Conservation (phyloP, 106 monocot genomes). For the Dendrobium catenatum region DNA sequence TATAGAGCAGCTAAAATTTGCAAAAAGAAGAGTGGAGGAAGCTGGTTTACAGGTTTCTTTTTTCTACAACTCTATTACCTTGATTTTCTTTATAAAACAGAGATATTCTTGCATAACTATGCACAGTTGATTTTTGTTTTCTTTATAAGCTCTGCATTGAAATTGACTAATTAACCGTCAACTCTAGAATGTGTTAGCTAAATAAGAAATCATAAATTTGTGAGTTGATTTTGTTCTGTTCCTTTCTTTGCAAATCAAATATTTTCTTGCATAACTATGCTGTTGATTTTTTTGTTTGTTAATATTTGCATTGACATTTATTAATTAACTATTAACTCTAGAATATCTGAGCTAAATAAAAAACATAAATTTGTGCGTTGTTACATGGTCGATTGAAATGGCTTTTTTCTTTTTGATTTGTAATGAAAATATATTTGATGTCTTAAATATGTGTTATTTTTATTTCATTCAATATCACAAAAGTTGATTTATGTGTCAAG, state of each 20-base stretch:
- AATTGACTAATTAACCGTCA: neutral
- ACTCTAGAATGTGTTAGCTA: no score
- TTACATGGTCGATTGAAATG: neutral
- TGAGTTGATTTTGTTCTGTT: neutral
- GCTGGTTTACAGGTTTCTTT: slow-evolving; percentile 73
- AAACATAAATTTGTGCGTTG: no score
- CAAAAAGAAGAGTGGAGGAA: slow-evolving; percentile 56
- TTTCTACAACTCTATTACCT: neutral
- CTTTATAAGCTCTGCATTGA: neutral
- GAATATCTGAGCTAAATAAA: neutral
- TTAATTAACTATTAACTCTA: neutral
- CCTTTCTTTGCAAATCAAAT: no score
- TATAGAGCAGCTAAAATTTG: slow-evolving; percentile 73
- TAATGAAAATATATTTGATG: no score
- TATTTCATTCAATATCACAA: no score
- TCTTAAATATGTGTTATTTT: no score
- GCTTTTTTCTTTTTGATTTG: no score
- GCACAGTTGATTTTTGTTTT: neutral
- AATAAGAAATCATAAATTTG: no score
- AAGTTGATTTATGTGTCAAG: no score
- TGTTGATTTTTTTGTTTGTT: neutral
- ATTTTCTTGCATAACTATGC: neutral
- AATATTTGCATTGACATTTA: neutral
- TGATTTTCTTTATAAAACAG: neutral
- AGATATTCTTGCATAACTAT: neutral